Percentiles rank a stretch among this genome's conserved stretches.
These are phyloP conservation scores for Xylaria telfairii DNA, from an alignment of 495 filamentous ascomycete species.

Conservation along the genomic window DNA sequence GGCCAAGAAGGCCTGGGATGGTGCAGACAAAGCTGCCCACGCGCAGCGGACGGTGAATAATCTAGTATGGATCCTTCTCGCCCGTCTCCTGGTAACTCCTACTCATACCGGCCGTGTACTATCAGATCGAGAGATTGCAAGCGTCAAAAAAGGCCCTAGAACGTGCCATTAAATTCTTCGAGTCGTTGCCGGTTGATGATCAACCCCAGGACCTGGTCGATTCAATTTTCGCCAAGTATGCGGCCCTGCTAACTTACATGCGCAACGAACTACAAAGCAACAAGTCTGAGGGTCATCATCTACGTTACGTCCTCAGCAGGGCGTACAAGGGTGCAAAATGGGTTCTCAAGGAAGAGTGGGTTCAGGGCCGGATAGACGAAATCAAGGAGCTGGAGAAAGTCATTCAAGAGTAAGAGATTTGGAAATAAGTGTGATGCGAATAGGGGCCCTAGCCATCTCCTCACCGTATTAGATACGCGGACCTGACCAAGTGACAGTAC, in stretches of 20 bases:
- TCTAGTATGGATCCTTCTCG: background rate
- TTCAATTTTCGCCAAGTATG: background rate
- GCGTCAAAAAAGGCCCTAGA: background rate
- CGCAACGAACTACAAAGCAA: background rate
- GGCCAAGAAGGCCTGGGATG: background rate
- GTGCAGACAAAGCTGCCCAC: background rate
- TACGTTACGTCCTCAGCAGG: background rate
- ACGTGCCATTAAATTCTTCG: background rate
- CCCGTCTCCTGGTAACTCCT: background rate
- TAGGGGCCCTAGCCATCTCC: too few species aligned
- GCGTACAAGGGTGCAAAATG: constrained; percentile 1
- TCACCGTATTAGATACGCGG: background rate
- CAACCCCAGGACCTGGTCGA: background rate
- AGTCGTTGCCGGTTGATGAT: background rate
- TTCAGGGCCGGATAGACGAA: constrained; percentile 7
- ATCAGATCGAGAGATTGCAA: background rate
- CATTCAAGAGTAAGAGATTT: background rate
- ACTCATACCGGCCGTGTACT: background rate
- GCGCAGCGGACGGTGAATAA: background rate
- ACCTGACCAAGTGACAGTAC: background rate
- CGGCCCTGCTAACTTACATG: background rate
- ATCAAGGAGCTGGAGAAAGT: background rate
- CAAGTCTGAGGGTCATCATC: background rate
- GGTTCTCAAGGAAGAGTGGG: background rate
- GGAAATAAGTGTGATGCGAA: background rate